These are phyloP conservation scores for Phytopythium cucurbitacearum DNA, from an alignment of 352 stramenopile genomes.

Conservation along the genomic window DNA sequence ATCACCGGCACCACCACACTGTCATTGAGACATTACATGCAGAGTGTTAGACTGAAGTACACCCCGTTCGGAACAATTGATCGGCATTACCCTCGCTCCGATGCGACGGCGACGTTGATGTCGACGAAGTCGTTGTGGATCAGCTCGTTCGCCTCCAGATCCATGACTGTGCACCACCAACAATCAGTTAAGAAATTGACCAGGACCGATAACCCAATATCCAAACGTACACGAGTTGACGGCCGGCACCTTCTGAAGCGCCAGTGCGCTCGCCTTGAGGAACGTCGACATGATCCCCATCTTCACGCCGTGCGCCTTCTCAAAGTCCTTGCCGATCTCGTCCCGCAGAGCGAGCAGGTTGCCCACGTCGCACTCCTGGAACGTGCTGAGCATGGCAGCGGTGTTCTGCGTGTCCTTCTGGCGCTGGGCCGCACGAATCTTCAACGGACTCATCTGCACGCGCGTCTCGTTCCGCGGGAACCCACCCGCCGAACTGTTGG, in stretches of 20 bases:
- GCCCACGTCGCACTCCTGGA: conserved; percentile 98
- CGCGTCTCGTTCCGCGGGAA: conserved; percentile 72
- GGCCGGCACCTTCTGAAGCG: conserved; percentile 91
- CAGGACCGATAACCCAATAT: neutral
- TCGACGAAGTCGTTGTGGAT: conserved; percentile 99
- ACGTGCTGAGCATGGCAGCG: conserved; percentile 98
- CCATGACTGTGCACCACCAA: conserved; percentile 80
- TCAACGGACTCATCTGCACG: conserved; percentile 96
- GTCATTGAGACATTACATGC: conserved; percentile 2
- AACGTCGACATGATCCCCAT: conserved; percentile 99
- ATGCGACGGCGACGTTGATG: conserved; percentile 97
- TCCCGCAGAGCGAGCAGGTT: conserved; percentile 94
- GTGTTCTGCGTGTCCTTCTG: conserved; percentile 98
- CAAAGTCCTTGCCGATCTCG: conserved; percentile 91
- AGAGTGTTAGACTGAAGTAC: neutral
- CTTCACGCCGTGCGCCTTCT: conserved; percentile 96
- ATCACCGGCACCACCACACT: conserved; percentile 98
- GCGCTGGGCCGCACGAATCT: conserved; percentile 91
- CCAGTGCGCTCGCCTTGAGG: conserved; percentile 94
- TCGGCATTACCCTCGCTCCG: conserved; percentile 75
- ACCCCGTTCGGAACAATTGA: neutral
- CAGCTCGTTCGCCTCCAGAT: conserved; percentile 98
- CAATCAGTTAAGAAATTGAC: neutral
- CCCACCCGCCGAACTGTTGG: conserved; percentile 14
- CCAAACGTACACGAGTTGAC: conserved; percentile 93